A percentile compares a stretch with the other conserved stretches of the same genome.
These are phyloP conservation scores for Hanseniaspora lindneri DNA, from an alignment of 805 yeast genomes.

Conservation along the genomic window DNA sequence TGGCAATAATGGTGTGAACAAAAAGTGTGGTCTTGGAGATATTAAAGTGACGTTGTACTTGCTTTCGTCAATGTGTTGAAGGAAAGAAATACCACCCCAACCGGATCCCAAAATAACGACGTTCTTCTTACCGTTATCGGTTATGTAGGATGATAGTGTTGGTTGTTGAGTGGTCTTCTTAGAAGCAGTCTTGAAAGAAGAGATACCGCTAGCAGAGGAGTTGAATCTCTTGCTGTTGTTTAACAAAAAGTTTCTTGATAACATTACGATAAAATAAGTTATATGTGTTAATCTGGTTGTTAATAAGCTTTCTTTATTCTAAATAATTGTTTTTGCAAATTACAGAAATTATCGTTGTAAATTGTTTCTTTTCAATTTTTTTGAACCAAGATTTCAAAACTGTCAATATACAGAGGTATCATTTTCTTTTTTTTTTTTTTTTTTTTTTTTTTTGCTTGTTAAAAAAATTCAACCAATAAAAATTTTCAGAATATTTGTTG, in stretches of 20 bases:
- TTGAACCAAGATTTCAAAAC: too few species aligned
- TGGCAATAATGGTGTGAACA: slow-evolving; percentile 87
- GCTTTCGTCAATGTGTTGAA: slow-evolving; percentile 74
- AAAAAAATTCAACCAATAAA: too few species aligned
- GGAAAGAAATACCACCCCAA: slow-evolving; percentile 85
- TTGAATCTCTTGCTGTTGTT: slow-evolving; percentile 11
- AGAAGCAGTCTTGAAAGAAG: slow-evolving; percentile 14
- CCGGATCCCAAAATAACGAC: slow-evolving; percentile 73
- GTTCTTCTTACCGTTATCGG: slow-evolving; percentile 30
- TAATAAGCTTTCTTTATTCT: not conserved
- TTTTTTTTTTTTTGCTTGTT: too few species aligned
- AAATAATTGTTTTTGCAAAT: too few species aligned
- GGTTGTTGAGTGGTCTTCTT: slow-evolving; percentile 15
- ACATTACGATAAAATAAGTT: too few species aligned
- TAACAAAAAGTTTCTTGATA: slow-evolving; percentile 10
- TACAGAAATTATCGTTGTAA: too few species aligned
- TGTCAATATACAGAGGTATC: too few species aligned
- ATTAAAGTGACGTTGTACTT: slow-evolving; percentile 80
- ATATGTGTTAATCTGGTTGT: not conserved
- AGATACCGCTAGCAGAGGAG: slow-evolving; percentile 11
- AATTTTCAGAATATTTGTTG: too few species aligned
- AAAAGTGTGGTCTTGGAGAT: slow-evolving; percentile 85
- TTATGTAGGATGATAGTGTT: slow-evolving; percentile 10
- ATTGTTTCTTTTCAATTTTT: too few species aligned
- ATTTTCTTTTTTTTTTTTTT: too few species aligned